A percentile compares a stretch with the other conserved stretches of the same genome.
phyloP scores from a whole-genome alignment of 805 yeast species.

The Wickerhamiella sergipiensis region DNA sequence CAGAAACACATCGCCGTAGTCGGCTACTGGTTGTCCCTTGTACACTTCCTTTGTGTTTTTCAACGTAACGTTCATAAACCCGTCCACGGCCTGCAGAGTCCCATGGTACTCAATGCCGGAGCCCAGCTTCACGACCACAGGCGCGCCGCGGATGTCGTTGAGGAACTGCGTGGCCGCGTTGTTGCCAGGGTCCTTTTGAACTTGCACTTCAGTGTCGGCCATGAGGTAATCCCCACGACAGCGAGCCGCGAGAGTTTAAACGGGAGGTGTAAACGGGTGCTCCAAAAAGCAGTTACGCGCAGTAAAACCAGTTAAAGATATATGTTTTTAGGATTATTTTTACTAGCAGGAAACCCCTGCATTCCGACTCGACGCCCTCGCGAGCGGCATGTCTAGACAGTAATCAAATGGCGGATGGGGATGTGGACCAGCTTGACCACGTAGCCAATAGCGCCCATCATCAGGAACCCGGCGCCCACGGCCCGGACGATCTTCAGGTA shows the following conservation, averaged over 20 bases:
- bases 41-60: constrained; percentile 60
- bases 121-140: constrained; percentile 69
- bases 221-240: neutral
- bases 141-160: constrained; percentile 61
- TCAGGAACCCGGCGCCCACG: constrained; percentile 90
- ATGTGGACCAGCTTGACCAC: constrained; percentile 87
- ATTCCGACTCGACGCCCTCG: too few species aligned
- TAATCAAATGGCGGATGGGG: constrained; percentile 87
- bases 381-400: constrained; percentile 35
- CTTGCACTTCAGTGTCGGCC: neutral
- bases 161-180: constrained; percentile 35
- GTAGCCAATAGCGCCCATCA: constrained; percentile 97
- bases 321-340: neutral
- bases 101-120: constrained; percentile 82
- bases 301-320: too few species aligned
- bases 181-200: constrained; percentile 10
- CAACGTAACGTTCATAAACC: constrained; percentile 89
- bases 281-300: too few species aligned
- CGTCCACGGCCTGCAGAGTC: constrained; percentile 76
- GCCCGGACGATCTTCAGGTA: constrained; percentile 82
- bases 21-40: constrained; percentile 34
- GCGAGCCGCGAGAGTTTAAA: neutral
- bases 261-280: neutral
- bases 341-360: too few species aligned
- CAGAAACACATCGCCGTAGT: constrained; percentile 67